Conservation (phyloP, 2,329 filamentous ascomycete genomes). For the Aspergillus sp. region DNA sequence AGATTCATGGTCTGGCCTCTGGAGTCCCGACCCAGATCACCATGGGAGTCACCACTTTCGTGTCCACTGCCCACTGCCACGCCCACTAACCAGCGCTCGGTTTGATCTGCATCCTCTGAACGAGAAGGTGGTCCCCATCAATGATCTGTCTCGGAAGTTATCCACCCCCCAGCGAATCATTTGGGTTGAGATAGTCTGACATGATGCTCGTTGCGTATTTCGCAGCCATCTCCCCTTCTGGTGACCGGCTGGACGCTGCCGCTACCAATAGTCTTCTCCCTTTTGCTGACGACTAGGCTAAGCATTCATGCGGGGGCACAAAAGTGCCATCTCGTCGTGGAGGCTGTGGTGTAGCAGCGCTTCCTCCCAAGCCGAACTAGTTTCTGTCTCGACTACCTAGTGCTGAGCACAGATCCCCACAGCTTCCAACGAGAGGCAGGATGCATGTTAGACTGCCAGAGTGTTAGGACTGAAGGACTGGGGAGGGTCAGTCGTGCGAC, state of each 20-base stretch:
- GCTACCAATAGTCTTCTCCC: slow-evolving; percentile 16
- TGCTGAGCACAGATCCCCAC: slow-evolving; percentile 5
- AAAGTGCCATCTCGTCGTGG: neutral
- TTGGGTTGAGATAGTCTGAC: neutral
- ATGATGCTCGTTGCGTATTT: neutral
- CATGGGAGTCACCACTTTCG: too few relatives aligned
- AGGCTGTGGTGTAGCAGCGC: neutral
- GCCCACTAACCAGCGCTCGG: neutral
- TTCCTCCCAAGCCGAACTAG: neutral
- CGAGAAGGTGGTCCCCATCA: neutral
- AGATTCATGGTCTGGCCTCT: neutral
- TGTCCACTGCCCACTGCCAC: neutral
- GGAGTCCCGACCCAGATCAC: neutral
- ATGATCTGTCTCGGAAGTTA: neutral
- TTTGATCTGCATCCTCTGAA: neutral
- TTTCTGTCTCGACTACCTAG: neutral
- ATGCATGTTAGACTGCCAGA: too few relatives aligned
- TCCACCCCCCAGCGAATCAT: neutral
- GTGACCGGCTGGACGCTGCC: slow-evolving; percentile 14
- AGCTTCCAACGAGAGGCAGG: neutral
- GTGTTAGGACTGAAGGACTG: too few relatives aligned
- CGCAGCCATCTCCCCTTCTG: slow-evolving; percentile 8
- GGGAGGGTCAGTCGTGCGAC: too few relatives aligned
- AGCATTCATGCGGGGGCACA: slow-evolving; percentile 18
- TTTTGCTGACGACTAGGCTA: slow-evolving; percentile 3